These are phyloP conservation scores for Stipa capillata DNA, from an alignment of 176 grass and related monocot genomes.

Conservation along the genomic window DNA sequence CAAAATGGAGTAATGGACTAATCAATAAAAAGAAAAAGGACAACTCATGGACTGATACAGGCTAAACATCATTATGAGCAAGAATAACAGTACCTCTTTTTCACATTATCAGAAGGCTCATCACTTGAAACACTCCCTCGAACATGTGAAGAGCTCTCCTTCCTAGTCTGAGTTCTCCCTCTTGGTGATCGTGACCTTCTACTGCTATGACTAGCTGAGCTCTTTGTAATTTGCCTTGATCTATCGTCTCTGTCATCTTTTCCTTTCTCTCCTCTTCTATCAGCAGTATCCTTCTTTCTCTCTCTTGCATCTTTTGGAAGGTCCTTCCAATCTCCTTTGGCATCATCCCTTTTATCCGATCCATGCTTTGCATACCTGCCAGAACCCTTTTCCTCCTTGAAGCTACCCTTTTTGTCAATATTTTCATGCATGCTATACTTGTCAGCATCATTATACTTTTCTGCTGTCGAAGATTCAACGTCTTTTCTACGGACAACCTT, in stretches of 20 bases:
- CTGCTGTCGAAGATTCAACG: constrained; percentile 16
- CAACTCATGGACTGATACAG: constrained; percentile 18
- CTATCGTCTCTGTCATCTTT: constrained; percentile 40
- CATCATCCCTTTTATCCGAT: constrained; percentile 23
- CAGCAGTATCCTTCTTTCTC: constrained; percentile 40
- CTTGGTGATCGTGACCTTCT: constrained; percentile 52
- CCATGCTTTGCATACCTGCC: constrained; percentile 16
- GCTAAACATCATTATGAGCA: background rate
- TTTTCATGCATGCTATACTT: constrained; percentile 35
- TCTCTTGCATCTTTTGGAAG: constrained; percentile 40
- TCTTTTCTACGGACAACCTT: constrained; percentile 27
- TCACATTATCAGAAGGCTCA: constrained; percentile 52
- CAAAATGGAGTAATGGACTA: constrained; percentile 1
- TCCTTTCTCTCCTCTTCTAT: constrained; percentile 44
- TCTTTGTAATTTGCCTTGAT: constrained; percentile 33
- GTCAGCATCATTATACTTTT: constrained; percentile 30
- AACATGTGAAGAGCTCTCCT: constrained; percentile 54
- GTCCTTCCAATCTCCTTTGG: constrained; percentile 38
- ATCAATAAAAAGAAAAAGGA: background rate
- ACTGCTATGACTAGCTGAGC: constrained; percentile 31
- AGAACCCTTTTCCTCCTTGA: constrained; percentile 44
- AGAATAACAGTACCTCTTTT: constrained; percentile 37
- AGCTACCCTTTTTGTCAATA: constrained; percentile 31
- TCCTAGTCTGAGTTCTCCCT: constrained; percentile 29
- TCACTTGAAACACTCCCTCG: constrained; percentile 47